Evolutionary conservation across 345 rosid genomes (phyloP).

Genomic region (Lepidium africanum): DNA sequence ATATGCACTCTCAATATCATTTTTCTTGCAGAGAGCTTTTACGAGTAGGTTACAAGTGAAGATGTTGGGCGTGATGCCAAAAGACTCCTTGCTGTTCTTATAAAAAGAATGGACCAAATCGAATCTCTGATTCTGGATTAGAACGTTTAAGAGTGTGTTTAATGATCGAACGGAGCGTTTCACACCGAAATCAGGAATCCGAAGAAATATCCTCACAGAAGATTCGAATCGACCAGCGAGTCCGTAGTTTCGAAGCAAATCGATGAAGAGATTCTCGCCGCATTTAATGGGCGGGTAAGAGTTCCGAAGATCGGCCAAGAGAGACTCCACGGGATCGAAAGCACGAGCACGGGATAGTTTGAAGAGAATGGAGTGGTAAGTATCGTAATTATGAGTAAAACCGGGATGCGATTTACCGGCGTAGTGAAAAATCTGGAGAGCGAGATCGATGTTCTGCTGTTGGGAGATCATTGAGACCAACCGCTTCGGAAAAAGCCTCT

Average conservation of each 20-base stretch:
- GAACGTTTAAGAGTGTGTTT: slow-evolving; percentile 69
- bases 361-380: slow-evolving; percentile 67
- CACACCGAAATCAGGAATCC: slow-evolving; percentile 51
- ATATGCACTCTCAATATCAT: slow-evolving; percentile 51
- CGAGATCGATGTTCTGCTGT: slow-evolving; percentile 79
- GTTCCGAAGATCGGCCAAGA: slow-evolving; percentile 44
- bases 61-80: slow-evolving; percentile 60
- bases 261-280: slow-evolving; percentile 65
- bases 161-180: slow-evolving; percentile 64
- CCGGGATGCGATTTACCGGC: slow-evolving; percentile 72
- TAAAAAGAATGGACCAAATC: slow-evolving; percentile 49
- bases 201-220: slow-evolving; percentile 49
- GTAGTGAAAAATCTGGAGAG: slow-evolving; percentile 77
- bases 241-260: slow-evolving; percentile 67
- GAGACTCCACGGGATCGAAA: slow-evolving; percentile 53
- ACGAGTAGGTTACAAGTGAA: slow-evolving; percentile 65
- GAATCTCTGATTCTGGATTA: slow-evolving; percentile 62
- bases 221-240: slow-evolving; percentile 53
- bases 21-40: slow-evolving; percentile 56
- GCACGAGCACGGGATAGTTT: slow-evolving; percentile 85
- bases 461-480: slow-evolving; percentile 61
- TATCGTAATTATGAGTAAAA: slow-evolving; percentile 57
- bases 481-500: slow-evolving; percentile 68
- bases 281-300: slow-evolving; percentile 45
- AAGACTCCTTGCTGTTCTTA: slow-evolving; percentile 41